Percentiles rank a stretch among this genome's conserved stretches.
Evolutionary conservation across 176 grass and related monocot species (phyloP).

Genomic region (Eragrostis nindensis): DNA sequence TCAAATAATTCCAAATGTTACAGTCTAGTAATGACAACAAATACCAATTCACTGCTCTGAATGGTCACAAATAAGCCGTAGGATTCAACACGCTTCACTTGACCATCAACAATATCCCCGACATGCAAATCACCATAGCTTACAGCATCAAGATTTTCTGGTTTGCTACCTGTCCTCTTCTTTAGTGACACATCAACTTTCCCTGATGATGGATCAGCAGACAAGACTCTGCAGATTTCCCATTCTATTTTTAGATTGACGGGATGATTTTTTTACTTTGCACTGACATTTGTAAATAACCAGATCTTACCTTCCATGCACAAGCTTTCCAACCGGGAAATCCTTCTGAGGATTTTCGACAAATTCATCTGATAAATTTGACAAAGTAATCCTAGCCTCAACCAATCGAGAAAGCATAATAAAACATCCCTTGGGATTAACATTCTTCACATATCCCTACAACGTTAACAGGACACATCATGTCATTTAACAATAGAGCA

Average conservation of each 20-base stretch:
- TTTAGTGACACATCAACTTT: slow-evolving; percentile 91
- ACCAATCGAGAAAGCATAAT: slow-evolving; percentile 80
- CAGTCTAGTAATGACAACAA: slow-evolving; percentile 15
- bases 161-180: slow-evolving; percentile 49
- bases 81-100: slow-evolving; percentile 77
- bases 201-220: slow-evolving; percentile 60
- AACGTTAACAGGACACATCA: slow-evolving; percentile 20
- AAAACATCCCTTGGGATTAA: slow-evolving; percentile 91
- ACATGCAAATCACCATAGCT: slow-evolving; percentile 65
- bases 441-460: slow-evolving; percentile 94
- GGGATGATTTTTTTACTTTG: slow-evolving; percentile 3
- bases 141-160: slow-evolving; percentile 44
- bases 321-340: slow-evolving; percentile 87
- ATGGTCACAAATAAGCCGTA: slow-evolving; percentile 89
- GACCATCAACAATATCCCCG: slow-evolving; percentile 74
- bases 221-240: slow-evolving; percentile 64
- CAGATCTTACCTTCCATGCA: slow-evolving; percentile 73
- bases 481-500: background rate
- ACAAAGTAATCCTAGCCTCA: slow-evolving; percentile 82
- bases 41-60: slow-evolving; percentile 67
- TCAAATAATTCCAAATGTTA: slow-evolving; percentile 10
- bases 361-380: slow-evolving; percentile 85
- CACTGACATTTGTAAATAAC: slow-evolving; percentile 13
- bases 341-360: slow-evolving; percentile 83
- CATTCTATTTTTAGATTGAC: slow-evolving; percentile 36